Conservation (phyloP, 805 yeast genomes). For the Kuraishia hungarica region DNA sequence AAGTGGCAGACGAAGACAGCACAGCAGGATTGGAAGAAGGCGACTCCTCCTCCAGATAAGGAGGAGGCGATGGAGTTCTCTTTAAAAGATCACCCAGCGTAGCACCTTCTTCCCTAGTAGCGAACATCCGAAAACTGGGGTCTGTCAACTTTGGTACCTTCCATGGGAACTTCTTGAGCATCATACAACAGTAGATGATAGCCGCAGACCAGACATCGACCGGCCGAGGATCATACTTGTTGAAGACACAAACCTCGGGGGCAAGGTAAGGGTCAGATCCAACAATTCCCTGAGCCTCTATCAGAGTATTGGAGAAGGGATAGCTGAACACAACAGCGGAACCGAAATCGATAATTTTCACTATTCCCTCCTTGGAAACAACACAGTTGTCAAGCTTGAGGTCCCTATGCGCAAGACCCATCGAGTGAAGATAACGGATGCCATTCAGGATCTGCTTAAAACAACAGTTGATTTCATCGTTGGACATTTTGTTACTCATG, state of each 20-base stretch:
- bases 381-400: constrained; percentile 91
- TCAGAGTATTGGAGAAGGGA: constrained; percentile 66
- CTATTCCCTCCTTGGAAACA: constrained; percentile 71
- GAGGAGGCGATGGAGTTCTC: constrained; percentile 40
- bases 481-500: constrained; percentile 83
- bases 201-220: constrained; percentile 94
- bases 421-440: constrained; percentile 67
- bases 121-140: constrained; percentile 74
- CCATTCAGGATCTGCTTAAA: constrained; percentile 82
- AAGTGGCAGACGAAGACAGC: constrained; percentile 3
- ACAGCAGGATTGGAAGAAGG: constrained; percentile 1
- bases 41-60: constrained; percentile 13
- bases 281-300: constrained; percentile 77
- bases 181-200: constrained; percentile 87
- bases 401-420: constrained; percentile 89
- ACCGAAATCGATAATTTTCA: constrained; percentile 88
- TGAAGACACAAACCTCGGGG: constrained; percentile 82
- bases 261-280: constrained; percentile 89
- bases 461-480: constrained; percentile 77
- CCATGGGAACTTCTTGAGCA: constrained; percentile 90
- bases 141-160: constrained; percentile 80
- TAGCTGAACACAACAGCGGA: constrained; percentile 87
- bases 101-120: constrained; percentile 62
- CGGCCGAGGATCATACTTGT: constrained; percentile 84
- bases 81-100: constrained; percentile 57